Conservation (phyloP, 2,329 filamentous ascomycete species). For the Beauveria sp. region DNA sequence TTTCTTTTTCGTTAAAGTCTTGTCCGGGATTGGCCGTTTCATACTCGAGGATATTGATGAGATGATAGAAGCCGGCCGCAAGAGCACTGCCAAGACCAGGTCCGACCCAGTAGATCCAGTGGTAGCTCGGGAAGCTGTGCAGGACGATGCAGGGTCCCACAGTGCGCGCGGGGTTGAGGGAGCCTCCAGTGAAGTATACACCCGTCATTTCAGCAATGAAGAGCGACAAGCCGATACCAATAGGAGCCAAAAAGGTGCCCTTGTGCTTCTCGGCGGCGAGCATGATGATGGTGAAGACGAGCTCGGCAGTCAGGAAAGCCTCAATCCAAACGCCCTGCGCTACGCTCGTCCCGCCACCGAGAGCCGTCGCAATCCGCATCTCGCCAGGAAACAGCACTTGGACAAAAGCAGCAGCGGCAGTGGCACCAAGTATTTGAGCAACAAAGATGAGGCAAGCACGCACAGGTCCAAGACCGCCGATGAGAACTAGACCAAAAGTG, state of each 20-base stretch:
- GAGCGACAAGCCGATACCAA: constrained; percentile 39
- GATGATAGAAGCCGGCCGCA: constrained; percentile 12
- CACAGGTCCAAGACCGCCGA: constrained; percentile 37
- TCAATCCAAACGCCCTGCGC: constrained; percentile 44
- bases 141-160: constrained; percentile 40
- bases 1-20: constrained; percentile 15
- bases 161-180: constrained; percentile 38
- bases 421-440: constrained; percentile 14
- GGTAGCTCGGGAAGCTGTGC: constrained; percentile 31
- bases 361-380: constrained; percentile 31
- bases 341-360: constrained; percentile 31
- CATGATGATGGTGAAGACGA: constrained; percentile 44
- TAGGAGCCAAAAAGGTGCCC: constrained; percentile 39
- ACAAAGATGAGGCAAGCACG: constrained; percentile 30
- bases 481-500: constrained; percentile 45
- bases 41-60: constrained; percentile 15
- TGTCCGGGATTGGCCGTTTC: constrained; percentile 15
- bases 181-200: constrained; percentile 41
- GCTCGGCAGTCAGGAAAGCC: constrained; percentile 39
- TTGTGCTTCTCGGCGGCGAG: constrained; percentile 43
- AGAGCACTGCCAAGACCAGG: constrained; percentile 14
- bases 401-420: constrained; percentile 14
- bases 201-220: constrained; percentile 39
- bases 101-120: constrained; percentile 38
- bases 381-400: constrained; percentile 14